phyloP scores from a whole-genome alignment of 371 early-diverging fungal species.

The Amoeboaphelidium protococcarum region DNA sequence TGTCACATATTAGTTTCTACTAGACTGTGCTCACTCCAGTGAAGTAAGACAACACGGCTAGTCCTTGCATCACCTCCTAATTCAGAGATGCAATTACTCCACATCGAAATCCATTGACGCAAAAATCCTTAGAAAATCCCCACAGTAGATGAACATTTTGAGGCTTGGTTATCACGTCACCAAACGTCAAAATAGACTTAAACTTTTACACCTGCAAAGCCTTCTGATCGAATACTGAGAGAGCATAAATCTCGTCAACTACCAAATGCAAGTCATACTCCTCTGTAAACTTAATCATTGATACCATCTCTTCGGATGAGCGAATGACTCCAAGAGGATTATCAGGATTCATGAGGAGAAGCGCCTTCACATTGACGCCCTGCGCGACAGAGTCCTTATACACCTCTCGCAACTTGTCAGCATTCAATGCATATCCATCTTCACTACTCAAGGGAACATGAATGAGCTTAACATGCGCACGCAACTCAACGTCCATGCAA shows the following conservation, averaged over 20 bases:
- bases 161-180: background rate
- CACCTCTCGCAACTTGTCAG: background rate
- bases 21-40: background rate
- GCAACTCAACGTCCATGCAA: slow-evolving; percentile 23
- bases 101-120: slow-evolving; percentile 32
- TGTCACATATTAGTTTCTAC: background rate
- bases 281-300: slow-evolving; percentile 26
- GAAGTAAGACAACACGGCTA: background rate
- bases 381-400: background rate
- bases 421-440: background rate
- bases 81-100: slow-evolving; percentile 8
- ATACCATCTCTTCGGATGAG: slow-evolving; percentile 19
- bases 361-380: slow-evolving; percentile 17
- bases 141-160: slow-evolving; percentile 37
- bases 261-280: slow-evolving; percentile 33
- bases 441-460: slow-evolving; percentile 5
- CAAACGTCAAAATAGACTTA: background rate
- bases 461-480: slow-evolving; percentile 20
- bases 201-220: slow-evolving; percentile 7
- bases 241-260: slow-evolving; percentile 53
- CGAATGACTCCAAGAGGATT: slow-evolving; percentile 24
- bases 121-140: slow-evolving; percentile 48
- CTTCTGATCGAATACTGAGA: slow-evolving; percentile 22
- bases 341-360: slow-evolving; percentile 35
- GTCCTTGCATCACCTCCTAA: background rate